Conservation (phyloP, 2,329 filamentous ascomycete genomes). For the Blastomyces percursus region DNA sequence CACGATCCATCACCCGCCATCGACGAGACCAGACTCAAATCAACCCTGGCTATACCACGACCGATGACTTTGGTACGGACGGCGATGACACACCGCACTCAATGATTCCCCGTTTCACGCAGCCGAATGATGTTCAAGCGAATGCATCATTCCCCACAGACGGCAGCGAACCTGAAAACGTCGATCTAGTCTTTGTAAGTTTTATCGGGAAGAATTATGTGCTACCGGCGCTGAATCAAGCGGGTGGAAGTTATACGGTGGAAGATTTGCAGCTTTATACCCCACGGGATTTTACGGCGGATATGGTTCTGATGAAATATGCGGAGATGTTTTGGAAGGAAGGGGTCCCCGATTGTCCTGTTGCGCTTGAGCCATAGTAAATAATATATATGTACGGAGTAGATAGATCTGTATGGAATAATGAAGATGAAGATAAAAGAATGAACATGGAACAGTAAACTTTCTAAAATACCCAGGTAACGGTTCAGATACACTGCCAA, state of each 20-base stretch:
- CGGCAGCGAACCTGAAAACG: conserved; percentile 15
- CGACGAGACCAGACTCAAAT: conserved; percentile 16
- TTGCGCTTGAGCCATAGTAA: background rate
- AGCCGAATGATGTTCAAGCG: conserved; percentile 24
- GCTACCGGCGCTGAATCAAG: conserved; percentile 15
- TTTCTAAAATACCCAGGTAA: too few relatives aligned
- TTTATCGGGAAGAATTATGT: conserved; percentile 17
- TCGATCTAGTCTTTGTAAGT: conserved; percentile 20
- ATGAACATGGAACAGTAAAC: background rate
- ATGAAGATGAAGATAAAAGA: background rate
- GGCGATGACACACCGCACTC: conserved; percentile 27
- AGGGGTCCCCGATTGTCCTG: conserved; percentile 11
- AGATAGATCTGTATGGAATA: background rate
- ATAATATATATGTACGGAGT: background rate
- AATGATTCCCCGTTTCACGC: conserved; percentile 16
- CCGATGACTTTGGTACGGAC: conserved; percentile 25
- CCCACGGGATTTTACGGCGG: conserved; percentile 19
- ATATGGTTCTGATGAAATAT: conserved; percentile 25
- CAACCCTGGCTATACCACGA: conserved; percentile 22
- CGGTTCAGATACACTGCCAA: background rate
- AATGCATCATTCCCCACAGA: conserved; percentile 21
- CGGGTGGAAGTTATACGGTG: conserved; percentile 23
- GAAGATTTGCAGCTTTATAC: conserved; percentile 24
- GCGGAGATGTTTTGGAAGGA: conserved; percentile 19
- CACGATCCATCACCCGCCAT: conserved; percentile 16